Conservation (phyloP, 2,329 filamentous ascomycete species). For the Pseudogymnoascus sp. region DNA sequence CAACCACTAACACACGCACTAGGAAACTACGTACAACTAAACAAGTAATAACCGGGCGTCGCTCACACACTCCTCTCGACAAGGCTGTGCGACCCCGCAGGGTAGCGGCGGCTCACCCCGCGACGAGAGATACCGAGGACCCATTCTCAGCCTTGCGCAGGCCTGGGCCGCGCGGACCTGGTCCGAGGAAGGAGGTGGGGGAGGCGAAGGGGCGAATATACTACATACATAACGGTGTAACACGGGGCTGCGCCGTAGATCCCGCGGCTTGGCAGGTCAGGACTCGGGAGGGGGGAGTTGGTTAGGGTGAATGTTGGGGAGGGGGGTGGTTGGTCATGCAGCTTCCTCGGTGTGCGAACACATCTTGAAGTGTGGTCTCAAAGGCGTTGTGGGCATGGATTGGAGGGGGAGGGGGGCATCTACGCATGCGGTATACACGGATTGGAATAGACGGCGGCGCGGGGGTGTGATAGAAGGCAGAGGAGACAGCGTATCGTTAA, state of each 20-base stretch:
- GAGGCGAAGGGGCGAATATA: background rate
- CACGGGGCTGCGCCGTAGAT: slow-evolving; percentile 1
- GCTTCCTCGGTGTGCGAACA: background rate
- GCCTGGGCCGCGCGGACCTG: background rate
- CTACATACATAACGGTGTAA: slow-evolving; percentile 4
- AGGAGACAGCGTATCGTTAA: background rate
- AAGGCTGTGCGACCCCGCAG: background rate
- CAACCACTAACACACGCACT: background rate
- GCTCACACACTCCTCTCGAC: background rate
- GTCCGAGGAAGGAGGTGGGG: background rate
- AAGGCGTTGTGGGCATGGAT: background rate
- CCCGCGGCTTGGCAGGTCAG: background rate
- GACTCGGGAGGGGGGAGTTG: background rate
- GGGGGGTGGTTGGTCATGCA: background rate
- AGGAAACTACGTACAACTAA: slow-evolving; percentile 42
- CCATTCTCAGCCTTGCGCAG: background rate
- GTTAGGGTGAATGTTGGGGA: background rate
- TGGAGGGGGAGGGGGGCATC: background rate
- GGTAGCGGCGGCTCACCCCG: background rate
- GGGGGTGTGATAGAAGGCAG: background rate
- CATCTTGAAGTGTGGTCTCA: background rate
- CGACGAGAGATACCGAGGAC: background rate
- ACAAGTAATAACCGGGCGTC: slow-evolving; percentile 17
- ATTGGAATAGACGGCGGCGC: background rate
- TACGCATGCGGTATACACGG: background rate